Base-by-base conservation (phyloP, 371 early-diverging fungal species). In the Dentiscutata heterogama region DNA sequence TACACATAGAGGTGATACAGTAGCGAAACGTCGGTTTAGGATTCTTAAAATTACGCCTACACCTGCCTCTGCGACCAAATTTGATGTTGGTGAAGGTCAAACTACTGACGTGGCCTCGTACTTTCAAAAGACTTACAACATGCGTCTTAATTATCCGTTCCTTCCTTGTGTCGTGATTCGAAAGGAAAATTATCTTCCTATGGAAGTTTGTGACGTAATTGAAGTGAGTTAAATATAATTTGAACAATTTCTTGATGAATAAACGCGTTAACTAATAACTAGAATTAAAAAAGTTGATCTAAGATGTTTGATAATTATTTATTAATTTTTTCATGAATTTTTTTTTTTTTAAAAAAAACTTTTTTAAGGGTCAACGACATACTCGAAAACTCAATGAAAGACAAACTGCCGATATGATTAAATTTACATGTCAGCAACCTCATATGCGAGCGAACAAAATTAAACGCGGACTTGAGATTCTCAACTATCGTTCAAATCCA, bases 381-480 rank as follows among this genome's bases (percentile, higher is more conserved):
- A 84, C 87, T 81, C 88, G 93, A 83, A 94, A 95, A 86, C 86
- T 96, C 31, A 93, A 94, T 83, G 96, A 95, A 68, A 89, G 86
- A 54, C 94, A 97, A 88, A 96, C 96, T 0, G 93, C 95, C 0
- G 95, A 96, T 65, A 97, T 97, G 96, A 96, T 97, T 84, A 94
- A 92, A 80, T 95, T 95, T 84, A 93, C 96, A 0, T 93, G 94
- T 84, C 91, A 93, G 83, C 89, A 91, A 53, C 98, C 97, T 1
- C 83, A 89, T 51, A 86, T 91, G 78, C 90, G 93, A 46, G 87
- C 88, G 56, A 86, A 91, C 67, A 90, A 87, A 80, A 94, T 94
- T 80, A 87, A 82, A 39, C 85, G 89, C 22, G 91, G 89, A 18
- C 70, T 91, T 18, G 54, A 81, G n/a, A 73, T 87, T 1, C 82